A percentile compares a stretch with the other conserved stretches of the same genome.
phyloP scores from a whole-genome alignment of 2,329 filamentous ascomycete species.

The Aspergillus sp. region DNA sequence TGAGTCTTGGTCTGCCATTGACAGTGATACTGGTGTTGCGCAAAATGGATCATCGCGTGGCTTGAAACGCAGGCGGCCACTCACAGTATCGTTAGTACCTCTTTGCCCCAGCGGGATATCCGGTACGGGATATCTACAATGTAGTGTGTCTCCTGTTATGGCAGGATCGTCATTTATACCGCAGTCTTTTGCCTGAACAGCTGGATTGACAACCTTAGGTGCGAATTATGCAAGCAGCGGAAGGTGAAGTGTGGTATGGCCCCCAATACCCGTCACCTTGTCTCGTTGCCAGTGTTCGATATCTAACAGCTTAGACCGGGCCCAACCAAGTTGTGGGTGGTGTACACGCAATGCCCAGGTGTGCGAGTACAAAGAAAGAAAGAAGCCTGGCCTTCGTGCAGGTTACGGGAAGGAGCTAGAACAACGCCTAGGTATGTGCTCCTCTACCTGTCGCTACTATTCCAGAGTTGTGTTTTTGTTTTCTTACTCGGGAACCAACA shows the following conservation, averaged over 20 bases:
- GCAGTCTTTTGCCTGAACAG: not conserved
- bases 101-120: not conserved
- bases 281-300: not conserved
- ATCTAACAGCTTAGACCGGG: constrained; percentile 42
- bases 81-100: constrained; percentile 39
- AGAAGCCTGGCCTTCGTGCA: constrained; percentile 66
- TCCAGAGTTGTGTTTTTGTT: not conserved
- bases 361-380: constrained; percentile 69
- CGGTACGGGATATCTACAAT: too few species aligned
- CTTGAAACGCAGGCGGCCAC: constrained; percentile 39
- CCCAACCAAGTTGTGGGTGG: constrained; percentile 67
- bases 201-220: constrained; percentile 33
- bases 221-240: constrained; percentile 46
- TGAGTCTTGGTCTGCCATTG: constrained; percentile 35
- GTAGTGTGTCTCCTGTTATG: not conserved
- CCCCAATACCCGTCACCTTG: not conserved
- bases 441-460: not conserved
- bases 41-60: constrained; percentile 31
- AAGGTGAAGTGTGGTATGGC: constrained; percentile 48
- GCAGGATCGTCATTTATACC: not conserved
- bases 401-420: constrained; percentile 73
- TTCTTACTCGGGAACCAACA: constrained; percentile 15
- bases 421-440: constrained; percentile 56
- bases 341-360: constrained; percentile 65
- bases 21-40: constrained; percentile 32